A percentile compares a stretch with the other conserved stretches of the same genome.
phyloP scores from a whole-genome alignment of 2,329 filamentous ascomycete species.

The Xylariaceae sp. region DNA sequence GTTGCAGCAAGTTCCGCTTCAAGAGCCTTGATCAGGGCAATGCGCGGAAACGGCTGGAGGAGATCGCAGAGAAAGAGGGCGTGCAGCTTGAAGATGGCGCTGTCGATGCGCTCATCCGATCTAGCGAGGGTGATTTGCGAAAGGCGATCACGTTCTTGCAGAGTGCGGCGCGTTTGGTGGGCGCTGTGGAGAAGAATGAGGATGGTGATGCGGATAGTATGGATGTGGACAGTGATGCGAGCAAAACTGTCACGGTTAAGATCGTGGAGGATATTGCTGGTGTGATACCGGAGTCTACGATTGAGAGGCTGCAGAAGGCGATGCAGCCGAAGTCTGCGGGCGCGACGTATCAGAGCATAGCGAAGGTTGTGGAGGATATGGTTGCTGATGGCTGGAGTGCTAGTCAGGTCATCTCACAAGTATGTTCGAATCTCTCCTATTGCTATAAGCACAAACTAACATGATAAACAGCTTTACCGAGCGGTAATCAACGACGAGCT shows the following conservation, averaged over 20 bases:
- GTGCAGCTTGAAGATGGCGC: conserved; percentile 74
- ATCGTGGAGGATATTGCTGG: conserved; percentile 94
- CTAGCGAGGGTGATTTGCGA: conserved; percentile 88
- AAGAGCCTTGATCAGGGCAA: conserved; percentile 89
- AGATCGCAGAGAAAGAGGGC: conserved; percentile 76
- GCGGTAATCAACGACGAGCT: conserved; percentile 76
- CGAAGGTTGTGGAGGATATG: conserved; percentile 79
- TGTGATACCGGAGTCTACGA: conserved; percentile 73
- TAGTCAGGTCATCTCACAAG: conserved; percentile 76
- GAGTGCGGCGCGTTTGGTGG: conserved; percentile 83
- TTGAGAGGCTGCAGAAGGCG: conserved; percentile 64
- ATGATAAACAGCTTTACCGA: conserved; percentile 63
- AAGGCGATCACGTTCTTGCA: conserved; percentile 96
- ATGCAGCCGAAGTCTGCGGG: conserved; percentile 66
- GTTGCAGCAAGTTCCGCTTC: conserved; percentile 96
- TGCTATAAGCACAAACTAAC: neutral
- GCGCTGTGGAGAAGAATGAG: conserved; percentile 48
- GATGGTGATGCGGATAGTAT: conserved; percentile 50
- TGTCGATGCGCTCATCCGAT: conserved; percentile 75
- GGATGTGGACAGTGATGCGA: conserved; percentile 57
- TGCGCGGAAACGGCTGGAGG: conserved; percentile 69
- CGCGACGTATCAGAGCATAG: conserved; percentile 66
- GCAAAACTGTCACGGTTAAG: conserved; percentile 58
- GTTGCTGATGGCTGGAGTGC: conserved; percentile 97
- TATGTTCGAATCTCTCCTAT: conserved; percentile 34